These are phyloP conservation scores for Solanum neorickii DNA, from an alignment of 257 asterid species.

Conservation along the genomic window DNA sequence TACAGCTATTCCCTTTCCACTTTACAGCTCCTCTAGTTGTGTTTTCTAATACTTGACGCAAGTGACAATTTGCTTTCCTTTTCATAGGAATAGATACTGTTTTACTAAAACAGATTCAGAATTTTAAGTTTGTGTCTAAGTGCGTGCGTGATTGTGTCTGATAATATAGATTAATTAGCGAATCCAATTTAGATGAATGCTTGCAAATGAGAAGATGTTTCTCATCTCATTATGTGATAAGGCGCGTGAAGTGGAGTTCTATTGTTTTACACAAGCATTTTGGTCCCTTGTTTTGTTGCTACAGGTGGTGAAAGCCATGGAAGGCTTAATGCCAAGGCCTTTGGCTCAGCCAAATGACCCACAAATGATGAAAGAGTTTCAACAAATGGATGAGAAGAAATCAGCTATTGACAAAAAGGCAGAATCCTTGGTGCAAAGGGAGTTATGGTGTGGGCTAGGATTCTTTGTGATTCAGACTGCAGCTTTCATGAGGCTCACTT, in stretches of 20 bases:
- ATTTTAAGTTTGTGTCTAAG: not conserved
- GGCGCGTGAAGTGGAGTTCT: constrained; percentile 19
- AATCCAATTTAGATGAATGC: not conserved
- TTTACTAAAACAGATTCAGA: not conserved
- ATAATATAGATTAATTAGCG: not conserved
- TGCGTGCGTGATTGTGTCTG: not conserved
- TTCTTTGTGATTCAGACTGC: constrained; percentile 60
- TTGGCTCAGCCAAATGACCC: constrained; percentile 28
- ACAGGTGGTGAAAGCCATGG: constrained; percentile 87
- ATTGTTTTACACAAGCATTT: constrained; percentile 43
- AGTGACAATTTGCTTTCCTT: not conserved
- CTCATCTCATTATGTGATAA: not conserved
- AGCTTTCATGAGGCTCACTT: constrained; percentile 82
- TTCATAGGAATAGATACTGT: not conserved
- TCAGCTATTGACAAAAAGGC: constrained; percentile 51
- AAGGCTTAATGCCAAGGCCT: constrained; percentile 44
- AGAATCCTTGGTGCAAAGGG: constrained; percentile 31
- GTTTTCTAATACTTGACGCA: not conserved
- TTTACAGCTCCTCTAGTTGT: not conserved
- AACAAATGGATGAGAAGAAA: constrained; percentile 54
- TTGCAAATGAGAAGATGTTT: not conserved
- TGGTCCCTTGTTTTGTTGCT: constrained; percentile 30
- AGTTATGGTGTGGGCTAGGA: constrained; percentile 70
- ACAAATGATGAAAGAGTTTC: constrained; percentile 38
- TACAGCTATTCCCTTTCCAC: not conserved